Conservation (phyloP, 805 yeast species). For the Metschnikowia borealis region DNA sequence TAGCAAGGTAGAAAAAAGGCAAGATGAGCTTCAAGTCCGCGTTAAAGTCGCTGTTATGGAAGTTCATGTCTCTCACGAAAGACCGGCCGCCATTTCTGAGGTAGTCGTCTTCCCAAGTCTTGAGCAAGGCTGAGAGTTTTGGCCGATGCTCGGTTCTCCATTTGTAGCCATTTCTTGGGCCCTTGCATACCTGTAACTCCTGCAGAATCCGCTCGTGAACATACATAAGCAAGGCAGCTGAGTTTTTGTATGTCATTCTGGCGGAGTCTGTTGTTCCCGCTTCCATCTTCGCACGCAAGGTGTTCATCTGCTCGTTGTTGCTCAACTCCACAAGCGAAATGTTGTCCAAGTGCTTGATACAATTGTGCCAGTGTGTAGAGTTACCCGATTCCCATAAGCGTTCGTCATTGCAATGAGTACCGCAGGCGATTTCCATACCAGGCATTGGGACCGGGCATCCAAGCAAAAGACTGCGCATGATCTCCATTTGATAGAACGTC, state of each 20-base stretch:
- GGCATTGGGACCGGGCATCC: conserved; percentile 39
- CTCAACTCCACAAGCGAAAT: conserved; percentile 47
- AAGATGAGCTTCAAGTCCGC: conserved; percentile 60
- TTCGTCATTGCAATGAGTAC: conserved; percentile 60
- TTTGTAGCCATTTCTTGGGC: conserved; percentile 46
- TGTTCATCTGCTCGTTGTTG: conserved; percentile 48
- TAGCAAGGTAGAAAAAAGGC: conserved; percentile 64
- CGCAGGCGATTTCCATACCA: conserved; percentile 50
- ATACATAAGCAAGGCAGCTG: conserved; percentile 56
- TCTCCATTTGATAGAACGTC: conserved; percentile 47
- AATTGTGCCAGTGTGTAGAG: conserved; percentile 48
- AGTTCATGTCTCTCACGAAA: conserved; percentile 48
- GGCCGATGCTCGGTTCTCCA: conserved; percentile 69
- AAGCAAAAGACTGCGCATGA: conserved; percentile 42
- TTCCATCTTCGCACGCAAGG: conserved; percentile 45
- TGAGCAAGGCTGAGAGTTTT: conserved; percentile 50
- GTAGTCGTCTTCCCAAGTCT: conserved; percentile 65
- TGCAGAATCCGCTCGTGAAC: conserved; percentile 63
- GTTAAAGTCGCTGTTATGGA: conserved; percentile 45
- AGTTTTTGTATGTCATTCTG: conserved; percentile 44
- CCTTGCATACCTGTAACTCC: conserved; percentile 27
- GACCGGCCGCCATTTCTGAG: conserved; percentile 61
- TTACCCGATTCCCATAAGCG: conserved; percentile 54
- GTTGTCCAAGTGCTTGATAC: conserved; percentile 13
- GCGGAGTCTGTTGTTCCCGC: conserved; percentile 33